phyloP scores from a whole-genome alignment of 306 rosid genomes.

The Castanea crenata region DNA sequence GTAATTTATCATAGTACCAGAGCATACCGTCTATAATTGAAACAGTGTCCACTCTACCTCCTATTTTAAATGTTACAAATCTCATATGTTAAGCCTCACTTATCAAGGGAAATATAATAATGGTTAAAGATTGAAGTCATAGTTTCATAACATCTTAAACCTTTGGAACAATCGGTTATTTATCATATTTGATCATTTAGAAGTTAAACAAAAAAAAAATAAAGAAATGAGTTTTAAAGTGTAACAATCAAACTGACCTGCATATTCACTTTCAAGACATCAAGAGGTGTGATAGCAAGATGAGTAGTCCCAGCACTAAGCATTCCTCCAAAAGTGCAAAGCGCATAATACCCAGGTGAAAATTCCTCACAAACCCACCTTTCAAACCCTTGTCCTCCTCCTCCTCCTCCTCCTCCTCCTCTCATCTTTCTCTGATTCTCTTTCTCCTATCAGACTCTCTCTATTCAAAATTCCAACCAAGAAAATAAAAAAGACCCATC shows the following conservation, averaged over 20 bases:
- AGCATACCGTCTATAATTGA: no score
- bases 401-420: constrained; percentile 7
- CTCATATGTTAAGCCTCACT: no score
- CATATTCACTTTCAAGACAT: constrained; percentile 82
- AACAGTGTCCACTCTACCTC: no score
- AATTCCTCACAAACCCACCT: constrained; percentile 52
- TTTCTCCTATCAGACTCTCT: not conserved
- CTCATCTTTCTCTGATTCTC: not conserved
- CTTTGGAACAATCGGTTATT: no score
- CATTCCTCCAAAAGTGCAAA: constrained; percentile 69
- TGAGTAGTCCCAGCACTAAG: constrained; percentile 69
- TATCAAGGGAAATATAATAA: no score
- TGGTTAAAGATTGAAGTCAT: no score
- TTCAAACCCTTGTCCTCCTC: constrained; percentile 24
- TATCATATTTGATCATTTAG: not conserved
- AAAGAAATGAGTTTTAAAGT: not conserved
- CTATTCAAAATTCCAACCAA: not conserved
- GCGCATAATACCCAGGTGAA: constrained; percentile 56
- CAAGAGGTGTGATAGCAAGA: constrained; percentile 69
- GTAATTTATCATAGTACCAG: no score
- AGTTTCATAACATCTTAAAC: no score
- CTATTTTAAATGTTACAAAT: no score
- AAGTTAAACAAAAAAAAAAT: no score
- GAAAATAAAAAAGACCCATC: not conserved
- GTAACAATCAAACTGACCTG: constrained; percentile 36